These are phyloP conservation scores for Epichloe aotearoae DNA, from an alignment of 2,329 filamentous ascomycete genomes.

Conservation along the genomic window DNA sequence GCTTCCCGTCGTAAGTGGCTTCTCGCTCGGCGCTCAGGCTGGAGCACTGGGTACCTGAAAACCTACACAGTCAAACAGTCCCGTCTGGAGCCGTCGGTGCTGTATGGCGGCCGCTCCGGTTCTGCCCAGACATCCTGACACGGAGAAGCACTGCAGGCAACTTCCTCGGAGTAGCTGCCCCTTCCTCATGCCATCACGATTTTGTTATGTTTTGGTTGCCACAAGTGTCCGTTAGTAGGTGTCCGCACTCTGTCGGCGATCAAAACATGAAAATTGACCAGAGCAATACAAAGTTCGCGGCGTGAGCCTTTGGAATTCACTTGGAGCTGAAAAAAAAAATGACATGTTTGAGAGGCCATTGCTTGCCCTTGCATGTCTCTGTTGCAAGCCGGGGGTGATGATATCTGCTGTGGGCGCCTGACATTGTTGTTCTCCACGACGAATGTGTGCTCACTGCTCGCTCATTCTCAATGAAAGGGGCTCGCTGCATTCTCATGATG, in stretches of 20 bases:
- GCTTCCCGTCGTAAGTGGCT: background rate
- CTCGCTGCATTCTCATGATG: background rate
- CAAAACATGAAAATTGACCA: background rate
- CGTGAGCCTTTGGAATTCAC: constrained; percentile 2
- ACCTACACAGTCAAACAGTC: background rate
- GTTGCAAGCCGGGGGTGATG: constrained; percentile 6
- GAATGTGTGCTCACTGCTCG: background rate
- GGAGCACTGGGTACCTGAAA: background rate
- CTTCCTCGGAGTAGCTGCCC: background rate
- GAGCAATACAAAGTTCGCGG: background rate
- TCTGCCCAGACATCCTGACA: background rate
- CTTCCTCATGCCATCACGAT: background rate
- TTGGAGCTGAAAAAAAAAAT: background rate
- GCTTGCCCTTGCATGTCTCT: constrained; percentile 10
- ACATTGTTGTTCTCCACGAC: background rate
- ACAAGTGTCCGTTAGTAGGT: background rate
- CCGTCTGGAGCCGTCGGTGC: background rate
- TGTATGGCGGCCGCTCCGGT: constrained; percentile 1
- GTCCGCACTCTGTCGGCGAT: background rate
- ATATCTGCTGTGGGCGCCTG: background rate
- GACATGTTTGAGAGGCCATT: constrained; percentile 3
- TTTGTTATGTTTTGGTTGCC: background rate
- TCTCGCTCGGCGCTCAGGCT: background rate
- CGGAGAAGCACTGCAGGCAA: background rate
- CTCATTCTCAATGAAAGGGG: background rate